phyloP scores from a whole-genome alignment of 371 early-diverging fungal genomes.

The Rhizopus sp. region DNA sequence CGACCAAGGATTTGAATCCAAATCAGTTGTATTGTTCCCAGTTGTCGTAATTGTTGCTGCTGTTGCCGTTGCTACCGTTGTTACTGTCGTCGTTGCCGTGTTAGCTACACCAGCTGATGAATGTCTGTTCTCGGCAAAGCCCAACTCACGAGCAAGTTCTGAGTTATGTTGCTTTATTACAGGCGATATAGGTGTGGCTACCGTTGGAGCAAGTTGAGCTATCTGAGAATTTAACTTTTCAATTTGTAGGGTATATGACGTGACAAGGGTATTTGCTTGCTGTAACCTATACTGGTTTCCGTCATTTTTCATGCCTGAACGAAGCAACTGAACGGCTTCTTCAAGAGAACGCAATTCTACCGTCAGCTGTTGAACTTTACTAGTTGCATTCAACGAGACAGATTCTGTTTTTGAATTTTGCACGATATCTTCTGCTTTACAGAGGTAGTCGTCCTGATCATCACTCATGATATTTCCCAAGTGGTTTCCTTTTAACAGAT shows the following conservation, averaged over 20 bases:
- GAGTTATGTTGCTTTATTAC: constrained; percentile 31
- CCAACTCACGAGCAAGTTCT: constrained; percentile 47
- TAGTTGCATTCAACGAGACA: constrained; percentile 7
- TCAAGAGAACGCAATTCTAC: constrained; percentile 55
- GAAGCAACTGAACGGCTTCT: constrained; percentile 61
- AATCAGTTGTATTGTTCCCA: constrained; percentile 16
- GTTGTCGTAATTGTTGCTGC: neutral
- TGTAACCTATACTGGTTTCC: constrained; percentile 55
- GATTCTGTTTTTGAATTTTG: constrained; percentile 25
- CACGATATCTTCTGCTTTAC: constrained; percentile 36
- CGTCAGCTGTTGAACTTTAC: constrained; percentile 26
- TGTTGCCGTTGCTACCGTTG: neutral
- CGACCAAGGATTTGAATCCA: constrained; percentile 52
- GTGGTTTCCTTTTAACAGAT: constrained; percentile 41
- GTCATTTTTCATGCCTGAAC: constrained; percentile 65
- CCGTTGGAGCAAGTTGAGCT: constrained; percentile 28
- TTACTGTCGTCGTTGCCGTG: neutral
- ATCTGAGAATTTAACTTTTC: constrained; percentile 45
- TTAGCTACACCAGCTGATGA: neutral
- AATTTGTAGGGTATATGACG: constrained; percentile 51
- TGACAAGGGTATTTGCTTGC: constrained; percentile 48
- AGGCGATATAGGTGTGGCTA: constrained; percentile 39
- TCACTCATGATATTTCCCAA: constrained; percentile 8
- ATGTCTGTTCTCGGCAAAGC: constrained; percentile 22
- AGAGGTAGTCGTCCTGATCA: constrained; percentile 16